A percentile compares a stretch with the other conserved stretches of the same genome.
Conservation (phyloP, 2,329 filamentous ascomycete species). For the Pseudogymnoascus sp. region DNA sequence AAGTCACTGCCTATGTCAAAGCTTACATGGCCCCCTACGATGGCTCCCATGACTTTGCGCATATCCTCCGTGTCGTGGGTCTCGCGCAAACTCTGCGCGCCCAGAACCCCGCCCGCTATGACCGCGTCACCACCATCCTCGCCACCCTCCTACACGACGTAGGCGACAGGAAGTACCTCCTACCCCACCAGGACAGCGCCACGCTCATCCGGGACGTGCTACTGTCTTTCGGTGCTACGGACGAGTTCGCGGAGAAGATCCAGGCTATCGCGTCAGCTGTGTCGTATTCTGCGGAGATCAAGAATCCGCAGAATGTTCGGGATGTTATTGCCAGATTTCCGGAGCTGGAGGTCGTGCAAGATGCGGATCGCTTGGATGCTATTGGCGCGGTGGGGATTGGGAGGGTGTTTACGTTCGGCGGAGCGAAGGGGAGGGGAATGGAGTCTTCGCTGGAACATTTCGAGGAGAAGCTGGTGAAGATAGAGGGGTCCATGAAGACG, state of each 20-base stretch:
- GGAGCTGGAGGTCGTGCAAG: constrained; percentile 78
- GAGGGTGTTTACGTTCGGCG: constrained; percentile 68
- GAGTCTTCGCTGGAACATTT: constrained; percentile 65
- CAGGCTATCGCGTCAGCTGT: constrained; percentile 68
- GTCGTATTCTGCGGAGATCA: constrained; percentile 66
- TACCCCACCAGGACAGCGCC: constrained; percentile 45
- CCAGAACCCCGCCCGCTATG: constrained; percentile 34
- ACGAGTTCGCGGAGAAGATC: constrained; percentile 53
- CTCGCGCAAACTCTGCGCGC: constrained; percentile 56
- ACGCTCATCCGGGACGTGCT: constrained; percentile 50
- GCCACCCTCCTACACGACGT: constrained; percentile 78
- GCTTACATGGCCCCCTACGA: constrained; percentile 72
- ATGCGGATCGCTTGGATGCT: constrained; percentile 86
- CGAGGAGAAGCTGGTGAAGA: constrained; percentile 60
- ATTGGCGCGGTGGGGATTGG: constrained; percentile 81
- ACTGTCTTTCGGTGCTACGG: constrained; percentile 44
- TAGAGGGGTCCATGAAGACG: constrained; percentile 59
- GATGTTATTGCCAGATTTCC: constrained; percentile 56
- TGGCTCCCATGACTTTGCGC: constrained; percentile 78
- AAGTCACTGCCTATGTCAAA: constrained; percentile 55
- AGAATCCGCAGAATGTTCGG: constrained; percentile 51
- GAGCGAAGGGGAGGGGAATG: constrained; percentile 52
- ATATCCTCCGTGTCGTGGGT: constrained; percentile 72
- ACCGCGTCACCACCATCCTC: constrained; percentile 54
- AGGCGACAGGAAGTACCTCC: constrained; percentile 50